phyloP scores from a whole-genome alignment of 2,329 filamentous ascomycete species.

The Cordyceps militaris region DNA sequence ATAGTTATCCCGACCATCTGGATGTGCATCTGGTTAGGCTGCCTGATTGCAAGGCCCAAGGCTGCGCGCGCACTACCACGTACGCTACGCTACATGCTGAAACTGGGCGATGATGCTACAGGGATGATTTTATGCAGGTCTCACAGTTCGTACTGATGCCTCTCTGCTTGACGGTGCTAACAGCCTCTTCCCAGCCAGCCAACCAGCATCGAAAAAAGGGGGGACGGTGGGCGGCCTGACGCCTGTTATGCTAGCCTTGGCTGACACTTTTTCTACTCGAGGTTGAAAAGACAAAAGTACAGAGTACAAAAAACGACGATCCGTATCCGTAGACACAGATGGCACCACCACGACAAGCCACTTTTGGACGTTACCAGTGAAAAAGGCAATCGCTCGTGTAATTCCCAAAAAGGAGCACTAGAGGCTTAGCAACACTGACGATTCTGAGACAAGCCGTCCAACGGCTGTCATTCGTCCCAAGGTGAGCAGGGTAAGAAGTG shows the following conservation, averaged over 20 bases:
- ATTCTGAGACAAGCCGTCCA: not conserved
- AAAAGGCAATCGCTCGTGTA: not conserved
- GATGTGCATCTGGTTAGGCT: not conserved
- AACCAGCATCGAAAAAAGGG: no score
- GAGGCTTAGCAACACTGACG: not conserved
- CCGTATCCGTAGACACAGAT: no score
- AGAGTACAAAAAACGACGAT: no score
- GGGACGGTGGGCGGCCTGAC: no score
- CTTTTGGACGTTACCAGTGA: not conserved
- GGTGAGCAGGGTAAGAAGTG: slow-evolving; percentile 7
- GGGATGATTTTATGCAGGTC: not conserved
- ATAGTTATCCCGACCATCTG: not conserved
- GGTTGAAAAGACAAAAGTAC: no score
- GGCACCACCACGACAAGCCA: not conserved
- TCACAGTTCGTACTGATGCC: not conserved
- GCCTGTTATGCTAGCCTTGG: no score
- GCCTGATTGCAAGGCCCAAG: not conserved
- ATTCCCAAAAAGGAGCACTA: not conserved
- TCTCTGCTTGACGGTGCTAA: no score
- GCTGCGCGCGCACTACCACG: not conserved
- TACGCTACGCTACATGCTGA: not conserved
- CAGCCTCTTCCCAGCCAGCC: not conserved
- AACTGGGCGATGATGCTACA: not conserved
- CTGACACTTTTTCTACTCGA: no score
- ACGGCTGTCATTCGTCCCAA: slow-evolving; percentile 11